phyloP scores from a whole-genome alignment of 305 asterid species.

The Salvia sclarea region DNA sequence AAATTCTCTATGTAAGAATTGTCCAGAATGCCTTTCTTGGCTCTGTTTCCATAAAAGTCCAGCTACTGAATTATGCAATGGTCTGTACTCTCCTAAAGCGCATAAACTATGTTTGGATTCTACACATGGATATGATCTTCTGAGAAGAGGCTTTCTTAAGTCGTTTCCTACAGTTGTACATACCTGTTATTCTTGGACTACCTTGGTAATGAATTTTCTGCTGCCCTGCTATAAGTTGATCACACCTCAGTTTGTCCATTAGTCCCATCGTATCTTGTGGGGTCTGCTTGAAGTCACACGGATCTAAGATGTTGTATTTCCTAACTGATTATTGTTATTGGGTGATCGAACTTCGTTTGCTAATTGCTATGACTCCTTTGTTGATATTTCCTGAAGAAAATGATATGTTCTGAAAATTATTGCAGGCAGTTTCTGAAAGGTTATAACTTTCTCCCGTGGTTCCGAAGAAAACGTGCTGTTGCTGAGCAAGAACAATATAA shows the following conservation, averaged over 20 bases:
- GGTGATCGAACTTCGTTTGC: slow-evolving; percentile 13
- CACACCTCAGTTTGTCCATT: neutral
- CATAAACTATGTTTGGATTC: neutral
- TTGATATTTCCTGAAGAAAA: slow-evolving; percentile 23
- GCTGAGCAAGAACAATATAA: slow-evolving; percentile 90
- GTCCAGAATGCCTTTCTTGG: neutral
- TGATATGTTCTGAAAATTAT: slow-evolving; percentile 27
- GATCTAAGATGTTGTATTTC: slow-evolving; percentile 8
- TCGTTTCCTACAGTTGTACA: slow-evolving; percentile 8
- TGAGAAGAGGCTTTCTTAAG: slow-evolving; percentile 20
- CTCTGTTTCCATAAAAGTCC: slow-evolving; percentile 9
- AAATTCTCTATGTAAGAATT: neutral
- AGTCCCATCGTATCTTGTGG: neutral
- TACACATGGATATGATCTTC: slow-evolving; percentile 1
- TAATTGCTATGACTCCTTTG: slow-evolving; percentile 15
- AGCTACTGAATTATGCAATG: slow-evolving; percentile 8
- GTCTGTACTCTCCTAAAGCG: slow-evolving; percentile 12
- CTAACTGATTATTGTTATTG: slow-evolving; percentile 6
- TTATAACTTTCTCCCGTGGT: slow-evolving; percentile 88
- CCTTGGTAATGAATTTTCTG: slow-evolving; percentile 18
- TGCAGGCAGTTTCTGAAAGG: slow-evolving; percentile 90
- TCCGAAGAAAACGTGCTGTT: slow-evolving; percentile 85
- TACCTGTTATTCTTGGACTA: slow-evolving; percentile 12
- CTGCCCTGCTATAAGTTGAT: slow-evolving; percentile 23
- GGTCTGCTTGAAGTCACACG: neutral